Percentiles rank a stretch among this genome's conserved stretches.
Evolutionary conservation across 2,329 filamentous ascomycete genomes (phyloP).

Genomic region (Sarocladium kiliense): DNA sequence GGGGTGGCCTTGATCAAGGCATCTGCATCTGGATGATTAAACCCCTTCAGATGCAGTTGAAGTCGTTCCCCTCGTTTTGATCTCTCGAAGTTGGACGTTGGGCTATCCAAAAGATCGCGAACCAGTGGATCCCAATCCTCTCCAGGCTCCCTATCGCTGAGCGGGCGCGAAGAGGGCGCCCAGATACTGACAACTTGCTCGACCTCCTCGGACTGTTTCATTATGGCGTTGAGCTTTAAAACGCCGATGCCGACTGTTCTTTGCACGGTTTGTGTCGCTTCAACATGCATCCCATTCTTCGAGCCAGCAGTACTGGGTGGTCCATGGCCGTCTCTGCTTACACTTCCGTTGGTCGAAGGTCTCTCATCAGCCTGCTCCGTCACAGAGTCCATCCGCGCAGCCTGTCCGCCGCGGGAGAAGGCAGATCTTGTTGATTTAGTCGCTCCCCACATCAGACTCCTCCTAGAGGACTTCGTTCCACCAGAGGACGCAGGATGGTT

Average conservation of each 20-base stretch:
- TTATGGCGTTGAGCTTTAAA: slow-evolving; percentile 67
- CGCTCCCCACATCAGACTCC: slow-evolving; percentile 64
- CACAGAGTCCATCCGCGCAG: slow-evolving; percentile 50
- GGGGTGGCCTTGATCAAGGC: slow-evolving; percentile 79
- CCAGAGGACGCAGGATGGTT: slow-evolving; percentile 43
- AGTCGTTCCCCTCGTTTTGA: slow-evolving; percentile 69
- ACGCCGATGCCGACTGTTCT: slow-evolving; percentile 73
- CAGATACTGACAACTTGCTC: slow-evolving; percentile 77
- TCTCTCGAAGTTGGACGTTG: slow-evolving; percentile 68
- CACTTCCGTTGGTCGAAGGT: slow-evolving; percentile 26
- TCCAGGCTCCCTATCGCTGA: slow-evolving; percentile 52
- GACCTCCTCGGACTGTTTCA: slow-evolving; percentile 65
- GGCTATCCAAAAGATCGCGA: slow-evolving; percentile 66
- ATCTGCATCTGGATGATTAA: slow-evolving; percentile 73
- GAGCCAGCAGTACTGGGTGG: slow-evolving; percentile 56
- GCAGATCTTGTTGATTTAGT: slow-evolving; percentile 50
- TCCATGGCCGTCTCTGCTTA: slow-evolving; percentile 38
- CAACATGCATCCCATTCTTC: slow-evolving; percentile 19
- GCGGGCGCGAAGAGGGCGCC: slow-evolving; percentile 54
- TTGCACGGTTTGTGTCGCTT: slow-evolving; percentile 25
- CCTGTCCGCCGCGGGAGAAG: slow-evolving; percentile 45
- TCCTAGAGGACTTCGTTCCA: slow-evolving; percentile 50
- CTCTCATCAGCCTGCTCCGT: slow-evolving; percentile 44
- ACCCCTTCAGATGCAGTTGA: slow-evolving; percentile 73
- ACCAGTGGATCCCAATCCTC: slow-evolving; percentile 72